Evolutionary conservation across 768 basidiomycete genomes (phyloP), one percentile per base, ranked within the genome.

Genomic region (Dentipellis sp.): DNA sequence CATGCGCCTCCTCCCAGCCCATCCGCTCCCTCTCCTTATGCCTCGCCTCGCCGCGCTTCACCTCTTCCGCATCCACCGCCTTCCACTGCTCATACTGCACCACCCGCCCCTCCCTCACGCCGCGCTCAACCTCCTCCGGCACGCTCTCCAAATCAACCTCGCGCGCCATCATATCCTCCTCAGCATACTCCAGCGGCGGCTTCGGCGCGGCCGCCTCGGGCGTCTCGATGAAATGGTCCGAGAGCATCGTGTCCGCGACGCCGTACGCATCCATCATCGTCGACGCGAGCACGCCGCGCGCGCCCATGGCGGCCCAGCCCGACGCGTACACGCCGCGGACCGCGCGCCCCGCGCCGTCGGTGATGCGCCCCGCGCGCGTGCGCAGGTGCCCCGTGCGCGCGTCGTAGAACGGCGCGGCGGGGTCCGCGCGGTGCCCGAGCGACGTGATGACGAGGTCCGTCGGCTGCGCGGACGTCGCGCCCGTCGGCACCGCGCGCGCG

Each of bases 191-290:
- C 8, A 16, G 34, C 7, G 17, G n/a, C 29, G 40, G 47, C 1
- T 17, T n/a, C n/a, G 40, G 54, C 34, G 29, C 23, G n/a, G 58
- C 45, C 51, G 16, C 48, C 38, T 53, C 57, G 22, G 37, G 52
- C 16, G 10, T 58, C 7, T 50, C 50, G 0, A 65, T 56, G 40
- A 69, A 65, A 16, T 78, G 75, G 62, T 94, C 93, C 1, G 72
- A 69, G 1, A 92, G 59, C 53, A 97, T 79, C 0, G 78, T 72
- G 39, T 88, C 83, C 2, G 90, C 86, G 2, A 91, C 83, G 2
- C 78, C 76, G 65, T 93, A 92, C 19, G 94, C 90, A 66, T 97
- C 80, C 69, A 91, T 82, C 93, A 99, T 93, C 36, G 97, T 97
- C 3, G 85, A 77, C 1, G 92, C 94, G 47, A 98, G 76, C 11